Percentiles rank a stretch among this genome's conserved stretches.
Evolutionary conservation across 352 stramenopile species (phyloP).

Genomic region (Globisporangium polare): DNA sequence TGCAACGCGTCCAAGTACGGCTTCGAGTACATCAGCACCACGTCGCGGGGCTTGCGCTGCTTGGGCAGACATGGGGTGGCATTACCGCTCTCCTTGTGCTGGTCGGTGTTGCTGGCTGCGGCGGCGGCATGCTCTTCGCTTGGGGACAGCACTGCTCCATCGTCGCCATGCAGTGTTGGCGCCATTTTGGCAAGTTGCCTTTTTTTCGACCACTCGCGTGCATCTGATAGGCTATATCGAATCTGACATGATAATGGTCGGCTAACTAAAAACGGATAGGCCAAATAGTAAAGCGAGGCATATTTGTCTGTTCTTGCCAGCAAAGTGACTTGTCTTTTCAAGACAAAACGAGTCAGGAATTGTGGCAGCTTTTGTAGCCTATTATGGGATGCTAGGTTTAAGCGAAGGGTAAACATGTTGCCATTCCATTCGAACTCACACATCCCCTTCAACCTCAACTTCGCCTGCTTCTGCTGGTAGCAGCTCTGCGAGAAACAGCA

Average conservation of each 20-base stretch:
- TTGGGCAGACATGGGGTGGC: background rate
- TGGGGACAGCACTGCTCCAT: background rate
- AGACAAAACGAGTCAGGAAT: too few species aligned
- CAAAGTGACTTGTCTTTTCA: too few species aligned
- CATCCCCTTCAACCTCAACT: background rate
- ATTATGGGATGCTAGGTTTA: too few species aligned
- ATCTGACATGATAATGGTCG: too few species aligned
- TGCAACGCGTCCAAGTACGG: constrained; percentile 26
- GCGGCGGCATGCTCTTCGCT: background rate
- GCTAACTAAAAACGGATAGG: too few species aligned
- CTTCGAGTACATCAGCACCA: constrained; percentile 14
- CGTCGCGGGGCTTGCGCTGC: background rate
- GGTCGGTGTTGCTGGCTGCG: background rate
- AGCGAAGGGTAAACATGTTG: background rate
- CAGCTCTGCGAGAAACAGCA: constrained; percentile 35
- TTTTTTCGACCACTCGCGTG: background rate
- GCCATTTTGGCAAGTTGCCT: background rate
- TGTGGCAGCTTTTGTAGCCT: too few species aligned
- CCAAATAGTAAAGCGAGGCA: too few species aligned
- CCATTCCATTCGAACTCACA: background rate
- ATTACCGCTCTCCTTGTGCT: background rate
- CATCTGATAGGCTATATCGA: too few species aligned
- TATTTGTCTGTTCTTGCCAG: too few species aligned
- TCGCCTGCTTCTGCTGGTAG: background rate
- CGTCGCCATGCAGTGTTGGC: background rate